Evolutionary conservation across 305 asterid genomes (phyloP), one percentile per base, ranked within the genome.

Genomic region (Fraxinus floribunda): DNA sequence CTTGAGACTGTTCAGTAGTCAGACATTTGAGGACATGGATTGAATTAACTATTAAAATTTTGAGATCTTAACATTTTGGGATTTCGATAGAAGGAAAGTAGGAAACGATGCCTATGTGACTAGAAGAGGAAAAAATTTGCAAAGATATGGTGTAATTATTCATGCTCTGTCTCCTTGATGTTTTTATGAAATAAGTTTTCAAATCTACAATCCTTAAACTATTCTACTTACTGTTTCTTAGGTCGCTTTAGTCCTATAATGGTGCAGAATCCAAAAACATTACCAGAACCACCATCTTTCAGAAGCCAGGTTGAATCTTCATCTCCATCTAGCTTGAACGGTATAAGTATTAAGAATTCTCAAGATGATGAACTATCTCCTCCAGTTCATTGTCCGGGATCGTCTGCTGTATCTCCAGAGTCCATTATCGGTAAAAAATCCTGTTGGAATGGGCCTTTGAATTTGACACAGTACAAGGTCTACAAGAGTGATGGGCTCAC

Each of bases 261-360:
- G 78, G 78, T 93, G 80, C 94, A 87, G 79, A 92, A 89, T 79
- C 94, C 87, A 80, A 96, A 91, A 88, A 89, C 90, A 60, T 86
- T 96, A 68, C 98, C 97, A 0, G 99, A 90, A 78, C 99, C 97
- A 44, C 91, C 94, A 46, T 88, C 98, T 76, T 90, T 90, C 34
- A 92, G 97, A 90, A 91, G 98, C 88, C 97, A 93, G 80, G 97
- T 89, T 44, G 97, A 91, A 57, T 89, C 98, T 8, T 93, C 99
- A 1, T 92, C 98, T 75, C 90, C 99, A 57, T 94, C 98, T 26
- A 94, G 97, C 91, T 85, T 96, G 89, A 95, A 89, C 74, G 94
- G 88, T 20, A 90, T 87, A 85, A 91, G 86, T 20, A 84, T 91
- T 49, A 95, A 95, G 68, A 88, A 89, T 87, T 95, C 93, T 79